Conservation (phyloP, 106 monocot genomes). For the Dendrobium huoshanense region DNA sequence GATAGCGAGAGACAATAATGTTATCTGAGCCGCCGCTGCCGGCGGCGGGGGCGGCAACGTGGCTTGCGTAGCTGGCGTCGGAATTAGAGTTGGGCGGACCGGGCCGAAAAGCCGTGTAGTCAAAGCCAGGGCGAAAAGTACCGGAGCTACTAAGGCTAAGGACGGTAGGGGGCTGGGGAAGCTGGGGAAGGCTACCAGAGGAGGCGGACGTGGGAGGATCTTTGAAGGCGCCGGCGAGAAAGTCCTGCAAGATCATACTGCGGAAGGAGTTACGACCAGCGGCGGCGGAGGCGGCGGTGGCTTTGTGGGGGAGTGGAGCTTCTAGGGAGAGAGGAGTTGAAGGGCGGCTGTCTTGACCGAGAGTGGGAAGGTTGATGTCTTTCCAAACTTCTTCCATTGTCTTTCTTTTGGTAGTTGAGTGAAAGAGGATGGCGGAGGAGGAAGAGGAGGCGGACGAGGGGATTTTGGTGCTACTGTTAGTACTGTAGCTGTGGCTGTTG, state of each 20-base stretch:
- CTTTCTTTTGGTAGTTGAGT: conserved; percentile 2
- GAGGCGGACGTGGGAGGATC: conserved; percentile 2
- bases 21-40: background rate
- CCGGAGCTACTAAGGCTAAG: conserved; percentile 19
- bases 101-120: background rate
- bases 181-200: background rate
- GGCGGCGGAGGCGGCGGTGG: background rate
- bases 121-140: background rate
- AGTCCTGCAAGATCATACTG: conserved; percentile 48
- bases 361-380: conserved; percentile 37
- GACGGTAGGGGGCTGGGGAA: conserved; percentile 7
- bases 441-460: too few relatives aligned
- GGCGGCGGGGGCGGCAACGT: conserved; percentile 9
- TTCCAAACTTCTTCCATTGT: conserved; percentile 76
- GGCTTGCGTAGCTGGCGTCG: background rate
- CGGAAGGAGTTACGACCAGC: conserved; percentile 6
- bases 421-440: too few relatives aligned
- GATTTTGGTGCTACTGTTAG: too few relatives aligned
- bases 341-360: background rate
- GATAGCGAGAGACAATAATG: too few relatives aligned
- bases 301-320: background rate
- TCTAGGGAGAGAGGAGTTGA: background rate
- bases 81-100: conserved; percentile 5
- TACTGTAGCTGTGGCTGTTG: too few relatives aligned
- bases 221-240: conserved; percentile 30